Evolutionary conservation across 768 basidiomycete genomes (phyloP).

Genomic region (Gloeostereum incarnatum): DNA sequence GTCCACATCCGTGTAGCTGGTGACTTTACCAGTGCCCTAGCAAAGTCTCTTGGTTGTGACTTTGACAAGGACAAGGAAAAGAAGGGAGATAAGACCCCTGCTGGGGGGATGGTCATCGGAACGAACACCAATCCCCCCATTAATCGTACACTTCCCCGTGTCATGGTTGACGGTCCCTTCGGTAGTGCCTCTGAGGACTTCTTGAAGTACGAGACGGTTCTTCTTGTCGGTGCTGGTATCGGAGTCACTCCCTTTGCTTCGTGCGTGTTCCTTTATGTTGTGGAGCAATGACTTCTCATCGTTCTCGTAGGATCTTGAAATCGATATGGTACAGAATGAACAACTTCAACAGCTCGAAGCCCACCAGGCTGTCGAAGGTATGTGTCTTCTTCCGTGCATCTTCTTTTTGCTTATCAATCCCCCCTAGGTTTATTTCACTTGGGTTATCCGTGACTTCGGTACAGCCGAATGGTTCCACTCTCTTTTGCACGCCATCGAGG

Average conservation of each 20-base stretch:
- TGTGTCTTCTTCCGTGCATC: not conserved
- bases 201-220: constrained; percentile 78
- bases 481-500: constrained; percentile 88
- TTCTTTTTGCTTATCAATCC: not conserved
- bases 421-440: constrained; percentile 72
- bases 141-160: constrained; percentile 70
- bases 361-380: constrained; percentile 79
- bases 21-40: constrained; percentile 77
- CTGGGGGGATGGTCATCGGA: constrained; percentile 52
- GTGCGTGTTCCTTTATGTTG: constrained; percentile 32
- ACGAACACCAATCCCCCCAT: constrained; percentile 47
- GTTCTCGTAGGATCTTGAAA: constrained; percentile 68
- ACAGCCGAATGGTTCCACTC: constrained; percentile 92
- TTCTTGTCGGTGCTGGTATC: constrained; percentile 90
- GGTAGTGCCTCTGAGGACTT: constrained; percentile 89
- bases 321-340: constrained; percentile 97
- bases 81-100: constrained; percentile 29
- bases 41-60: constrained; percentile 77
- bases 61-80: constrained; percentile 51
- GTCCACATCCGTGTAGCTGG: constrained; percentile 90
- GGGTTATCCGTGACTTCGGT: constrained; percentile 92
- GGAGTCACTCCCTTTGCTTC: constrained; percentile 96
- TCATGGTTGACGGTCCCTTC: constrained; percentile 97
- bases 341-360: constrained; percentile 59
- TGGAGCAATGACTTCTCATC: constrained; percentile 4